Evolutionary conservation across 2,329 filamentous ascomycete species (phyloP), one percentile per base, ranked within the genome.

Genomic region (Xylaria sp.): DNA sequence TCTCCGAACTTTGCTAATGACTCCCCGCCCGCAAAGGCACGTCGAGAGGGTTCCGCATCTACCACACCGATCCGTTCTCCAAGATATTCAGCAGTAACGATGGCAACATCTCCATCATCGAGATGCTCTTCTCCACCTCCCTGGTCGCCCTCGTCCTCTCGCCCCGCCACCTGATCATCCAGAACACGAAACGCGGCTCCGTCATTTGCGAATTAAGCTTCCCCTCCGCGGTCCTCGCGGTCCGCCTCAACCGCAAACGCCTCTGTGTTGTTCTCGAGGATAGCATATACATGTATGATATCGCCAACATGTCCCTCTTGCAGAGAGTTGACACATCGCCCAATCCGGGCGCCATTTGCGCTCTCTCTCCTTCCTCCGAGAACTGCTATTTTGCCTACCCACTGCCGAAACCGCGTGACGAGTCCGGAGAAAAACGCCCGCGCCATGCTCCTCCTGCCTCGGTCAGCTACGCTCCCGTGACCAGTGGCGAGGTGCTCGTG

Each of bases 181-280:
- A 96, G 73, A 99, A 99, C 77, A 99, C 95, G 37, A 98, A 89
- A 84, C 82, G 87, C 69, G 84, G 84, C 1, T 89, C 94, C 43
- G 92, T 96, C 63, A 98, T 99, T 76, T 99, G 95, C 86, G 95
- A 99, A 78, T 91, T 99, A 74, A 98, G 94, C 3, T 99, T 99
- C 72, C 94, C 94, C 12, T 96, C 94, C n/a, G 93, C 94, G 52
- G 93, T 99, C 11, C 86, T 98, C 42, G 94, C 94, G 19, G 92
- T 99, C 62, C 91, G 94, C 68, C 83, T 99, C 72, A 99, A 99
- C 77, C 87, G 95, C 69, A 98, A 97, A 78, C 89, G 95, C 38
- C 85, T 99, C 25, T 92, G 95, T 12, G 94, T 99, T 33, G 89
- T 98, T 14, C 84, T 98, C 60, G 95, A 99, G 76, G 93, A 97